Conservation (phyloP, 768 basidiomycete species). For the Mycena kentingensis region DNA sequence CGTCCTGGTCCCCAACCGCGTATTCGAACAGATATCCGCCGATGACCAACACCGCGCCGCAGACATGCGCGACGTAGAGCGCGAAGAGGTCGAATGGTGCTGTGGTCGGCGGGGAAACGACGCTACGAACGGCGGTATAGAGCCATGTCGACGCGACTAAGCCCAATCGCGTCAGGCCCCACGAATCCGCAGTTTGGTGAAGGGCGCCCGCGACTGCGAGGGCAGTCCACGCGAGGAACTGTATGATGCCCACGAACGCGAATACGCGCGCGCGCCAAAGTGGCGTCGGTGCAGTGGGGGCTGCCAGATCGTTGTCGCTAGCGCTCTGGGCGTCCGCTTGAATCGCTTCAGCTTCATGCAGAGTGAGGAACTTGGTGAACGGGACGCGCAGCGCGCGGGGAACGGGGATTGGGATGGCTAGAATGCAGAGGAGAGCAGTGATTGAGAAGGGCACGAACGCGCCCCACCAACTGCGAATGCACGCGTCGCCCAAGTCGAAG, state of each 20-base stretch:
- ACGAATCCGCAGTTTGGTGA: slow-evolving; percentile 24
- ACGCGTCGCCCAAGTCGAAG: slow-evolving; percentile 45
- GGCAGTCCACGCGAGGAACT: slow-evolving; percentile 61
- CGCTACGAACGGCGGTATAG: slow-evolving; percentile 62
- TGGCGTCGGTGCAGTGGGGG: too few species aligned
- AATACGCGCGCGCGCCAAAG: slow-evolving; percentile 65
- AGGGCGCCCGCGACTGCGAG: slow-evolving; percentile 51
- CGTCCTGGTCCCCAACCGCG: slow-evolving; percentile 39
- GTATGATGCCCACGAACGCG: slow-evolving; percentile 53
- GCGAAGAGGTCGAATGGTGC: slow-evolving; percentile 64
- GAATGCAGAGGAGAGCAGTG: slow-evolving; percentile 45
- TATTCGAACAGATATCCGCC: slow-evolving; percentile 58
- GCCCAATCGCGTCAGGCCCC: slow-evolving; percentile 43
- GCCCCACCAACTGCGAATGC: slow-evolving; percentile 53
- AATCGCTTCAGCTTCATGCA: slow-evolving; percentile 6
- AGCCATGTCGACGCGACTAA: slow-evolving; percentile 63
- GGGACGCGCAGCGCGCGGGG: slow-evolving; percentile 26
- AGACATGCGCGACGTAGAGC: slow-evolving; percentile 54
- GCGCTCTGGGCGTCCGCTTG: slow-evolving; percentile 1
- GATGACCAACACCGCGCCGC: slow-evolving; percentile 47
- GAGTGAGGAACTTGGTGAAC: slow-evolving; percentile 21
- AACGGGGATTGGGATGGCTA: slow-evolving; percentile 31
- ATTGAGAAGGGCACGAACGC: slow-evolving; percentile 47
- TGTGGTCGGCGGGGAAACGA: slow-evolving; percentile 53
- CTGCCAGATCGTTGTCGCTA: slow-evolving; percentile 32